These are phyloP conservation scores for Fusarium subtropicale DNA, from an alignment of 2,329 filamentous ascomycete species.

Conservation along the genomic window DNA sequence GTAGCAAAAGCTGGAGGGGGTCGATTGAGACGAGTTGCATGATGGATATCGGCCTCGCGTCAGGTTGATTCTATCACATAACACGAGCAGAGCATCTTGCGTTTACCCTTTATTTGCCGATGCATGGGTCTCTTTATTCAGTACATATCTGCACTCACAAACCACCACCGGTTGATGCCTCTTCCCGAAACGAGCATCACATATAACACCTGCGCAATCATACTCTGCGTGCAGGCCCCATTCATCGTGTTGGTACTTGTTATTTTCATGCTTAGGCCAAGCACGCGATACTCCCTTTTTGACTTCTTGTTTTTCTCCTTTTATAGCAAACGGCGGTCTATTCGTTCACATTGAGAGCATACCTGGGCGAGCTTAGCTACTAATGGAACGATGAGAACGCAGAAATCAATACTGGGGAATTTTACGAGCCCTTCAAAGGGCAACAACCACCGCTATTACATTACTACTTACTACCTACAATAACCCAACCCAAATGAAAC, in stretches of 20 bases:
- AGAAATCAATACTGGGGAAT: neutral
- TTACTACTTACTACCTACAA: slow-evolving; percentile 1
- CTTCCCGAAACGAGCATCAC: slow-evolving; percentile 1
- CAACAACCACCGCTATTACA: slow-evolving; percentile 1
- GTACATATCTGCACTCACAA: slow-evolving; percentile 9
- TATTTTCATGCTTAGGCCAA: slow-evolving; percentile 5
- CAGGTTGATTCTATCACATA: slow-evolving; percentile 34
- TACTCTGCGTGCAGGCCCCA: slow-evolving; percentile 12
- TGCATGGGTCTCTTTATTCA: slow-evolving; percentile 10
- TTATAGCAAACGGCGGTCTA: slow-evolving; percentile 27
- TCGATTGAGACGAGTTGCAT: slow-evolving; percentile 16
- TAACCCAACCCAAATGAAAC: slow-evolving; percentile 14
- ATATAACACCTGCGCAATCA: slow-evolving; percentile 15
- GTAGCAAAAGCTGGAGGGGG: slow-evolving; percentile 26
- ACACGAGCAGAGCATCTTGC: slow-evolving; percentile 40
- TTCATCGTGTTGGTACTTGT: slow-evolving; percentile 5
- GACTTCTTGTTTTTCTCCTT: slow-evolving; percentile 14
- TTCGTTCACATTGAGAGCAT: slow-evolving; percentile 20
- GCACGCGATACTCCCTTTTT: slow-evolving; percentile 6
- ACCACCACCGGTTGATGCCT: neutral
- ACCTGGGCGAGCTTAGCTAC: slow-evolving; percentile 19
- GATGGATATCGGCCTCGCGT: slow-evolving; percentile 13
- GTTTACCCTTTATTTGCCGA: slow-evolving; percentile 13
- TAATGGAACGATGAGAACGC: slow-evolving; percentile 3
- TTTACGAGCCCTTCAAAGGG: neutral